Evolutionary conservation across 139 green algal species (phyloP), one percentile per base, ranked within the genome.

Genomic region (Closterium sp.): DNA sequence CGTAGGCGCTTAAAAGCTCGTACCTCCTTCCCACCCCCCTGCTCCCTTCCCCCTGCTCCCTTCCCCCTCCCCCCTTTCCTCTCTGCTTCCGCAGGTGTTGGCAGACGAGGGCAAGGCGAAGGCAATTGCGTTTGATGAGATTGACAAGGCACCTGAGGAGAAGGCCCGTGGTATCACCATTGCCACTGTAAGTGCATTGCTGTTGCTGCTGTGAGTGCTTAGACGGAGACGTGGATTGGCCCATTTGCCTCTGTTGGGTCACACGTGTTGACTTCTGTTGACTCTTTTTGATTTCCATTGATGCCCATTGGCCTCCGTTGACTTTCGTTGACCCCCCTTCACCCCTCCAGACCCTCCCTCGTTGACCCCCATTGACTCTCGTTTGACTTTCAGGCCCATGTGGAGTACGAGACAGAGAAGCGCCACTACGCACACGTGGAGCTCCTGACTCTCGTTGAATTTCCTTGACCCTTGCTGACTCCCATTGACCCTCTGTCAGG

Each of bases 111-210:
- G 97, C 21, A 96, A 96, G 13, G 97, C 96, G 19, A 97, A 97
- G 87, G 96, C 95, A 21, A 94, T 98, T 28, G 97, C 97, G 2
- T 99, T 98, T 89, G 98, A 99, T 91, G 95, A 98, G 95, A 99
- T 99, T 87, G 98, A 99, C 95, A 99, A 99, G 96, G 98, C 98
- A 0, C 98, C 98, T 21, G 98, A 99, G 94, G 98, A 99, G 96
- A 99, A 98, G 94, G 98, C 98, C 4, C 97, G 98, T 89, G 98
- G 98, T n/a, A 99, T 99, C 96, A 99, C 98, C 86, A 99, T 99
- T 90, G 97, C 98, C 85, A 99, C 98, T 27, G 92, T 94, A 19
- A 86, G 92, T 50, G 6, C 17, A 28, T 86, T 30, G 24, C 7
- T 50, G 38, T 13, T 50, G 38, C 38, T 50, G 38, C 38, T 50